Evolutionary conservation across 2,329 filamentous ascomycete genomes (phyloP).

Genomic region (Thelonectria olida): DNA sequence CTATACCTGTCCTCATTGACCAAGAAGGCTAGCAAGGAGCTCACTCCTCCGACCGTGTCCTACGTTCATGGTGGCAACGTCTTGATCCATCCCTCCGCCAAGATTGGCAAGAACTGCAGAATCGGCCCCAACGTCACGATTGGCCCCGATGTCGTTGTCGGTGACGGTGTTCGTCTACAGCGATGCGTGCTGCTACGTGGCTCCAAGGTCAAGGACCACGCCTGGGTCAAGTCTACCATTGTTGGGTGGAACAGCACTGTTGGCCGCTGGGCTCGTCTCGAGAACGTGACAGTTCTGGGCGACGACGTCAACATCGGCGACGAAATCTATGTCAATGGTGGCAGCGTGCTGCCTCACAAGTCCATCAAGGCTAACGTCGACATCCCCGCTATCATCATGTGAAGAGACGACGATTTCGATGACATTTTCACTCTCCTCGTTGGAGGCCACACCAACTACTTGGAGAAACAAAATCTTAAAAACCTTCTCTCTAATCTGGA

Average conservation of each 20-base stretch:
- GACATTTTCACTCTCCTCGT: conserved; percentile 6
- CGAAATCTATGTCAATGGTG: conserved; percentile 98
- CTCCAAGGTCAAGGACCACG: conserved; percentile 97
- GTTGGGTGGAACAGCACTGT: conserved; percentile 98
- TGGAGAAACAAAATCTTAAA: not conserved
- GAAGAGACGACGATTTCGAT: conserved; percentile 39
- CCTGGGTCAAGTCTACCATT: conserved; percentile 98
- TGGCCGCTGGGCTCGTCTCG: conserved; percentile 92
- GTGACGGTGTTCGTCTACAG: conserved; percentile 93
- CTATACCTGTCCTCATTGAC: conserved; percentile 93
- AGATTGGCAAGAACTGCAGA: conserved; percentile 98
- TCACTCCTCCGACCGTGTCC: conserved; percentile 76
- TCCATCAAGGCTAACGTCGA: conserved; percentile 99
- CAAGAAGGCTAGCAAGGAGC: conserved; percentile 88
- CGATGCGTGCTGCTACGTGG: conserved; percentile 89
- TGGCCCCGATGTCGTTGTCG: conserved; percentile 89
- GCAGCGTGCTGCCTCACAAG: conserved; percentile 96
- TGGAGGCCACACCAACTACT: conserved; percentile 38
- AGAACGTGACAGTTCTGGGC: conserved; percentile 97
- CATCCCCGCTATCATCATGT: conserved; percentile 76
- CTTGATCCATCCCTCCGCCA: conserved; percentile 90
- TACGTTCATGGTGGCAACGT: conserved; percentile 96
- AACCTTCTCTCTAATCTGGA: conserved; percentile 25
- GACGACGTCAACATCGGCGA: conserved; percentile 98
- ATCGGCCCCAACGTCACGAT: conserved; percentile 98